These are phyloP conservation scores for Trichosanthes cucumerina DNA, from an alignment of 306 rosid species.

Conservation along the genomic window DNA sequence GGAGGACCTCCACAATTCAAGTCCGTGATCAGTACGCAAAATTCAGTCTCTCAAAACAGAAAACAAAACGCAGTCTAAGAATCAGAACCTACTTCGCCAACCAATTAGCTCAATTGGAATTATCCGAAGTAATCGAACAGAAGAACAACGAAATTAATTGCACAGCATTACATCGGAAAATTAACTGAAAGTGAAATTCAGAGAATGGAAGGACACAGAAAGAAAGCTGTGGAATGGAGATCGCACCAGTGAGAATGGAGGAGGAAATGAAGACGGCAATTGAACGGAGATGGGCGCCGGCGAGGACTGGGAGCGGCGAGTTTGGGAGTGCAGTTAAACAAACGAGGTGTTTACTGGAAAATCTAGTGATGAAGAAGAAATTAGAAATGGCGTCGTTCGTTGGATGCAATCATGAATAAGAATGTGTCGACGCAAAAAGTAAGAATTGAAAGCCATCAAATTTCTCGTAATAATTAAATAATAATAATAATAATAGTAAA, in stretches of 20 bases:
- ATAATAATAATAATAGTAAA: neutral
- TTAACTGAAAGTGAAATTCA: neutral
- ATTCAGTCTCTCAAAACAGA: neutral
- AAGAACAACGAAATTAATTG: neutral
- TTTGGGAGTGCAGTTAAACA: neutral
- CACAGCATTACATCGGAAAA: neutral
- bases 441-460: slow-evolving; percentile 3
- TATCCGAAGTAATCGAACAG: neutral
- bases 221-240: neutral
- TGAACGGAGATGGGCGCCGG: slow-evolving; percentile 1
- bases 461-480: slow-evolving; percentile 4
- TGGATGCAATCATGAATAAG: slow-evolving; percentile 10
- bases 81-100: neutral
- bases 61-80: neutral
- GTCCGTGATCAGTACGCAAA: neutral
- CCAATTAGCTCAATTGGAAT: neutral
- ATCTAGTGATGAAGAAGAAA: neutral
- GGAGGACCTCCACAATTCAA: neutral
- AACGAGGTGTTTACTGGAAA: neutral
- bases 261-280: neutral
- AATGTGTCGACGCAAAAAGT: slow-evolving; percentile 12
- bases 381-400: slow-evolving; percentile 11
- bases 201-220: neutral
- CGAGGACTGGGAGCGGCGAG: neutral
- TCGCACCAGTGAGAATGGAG: slow-evolving; percentile 3